Conservation (phyloP, 257 asterid genomes). For the Echium plantagineum region DNA sequence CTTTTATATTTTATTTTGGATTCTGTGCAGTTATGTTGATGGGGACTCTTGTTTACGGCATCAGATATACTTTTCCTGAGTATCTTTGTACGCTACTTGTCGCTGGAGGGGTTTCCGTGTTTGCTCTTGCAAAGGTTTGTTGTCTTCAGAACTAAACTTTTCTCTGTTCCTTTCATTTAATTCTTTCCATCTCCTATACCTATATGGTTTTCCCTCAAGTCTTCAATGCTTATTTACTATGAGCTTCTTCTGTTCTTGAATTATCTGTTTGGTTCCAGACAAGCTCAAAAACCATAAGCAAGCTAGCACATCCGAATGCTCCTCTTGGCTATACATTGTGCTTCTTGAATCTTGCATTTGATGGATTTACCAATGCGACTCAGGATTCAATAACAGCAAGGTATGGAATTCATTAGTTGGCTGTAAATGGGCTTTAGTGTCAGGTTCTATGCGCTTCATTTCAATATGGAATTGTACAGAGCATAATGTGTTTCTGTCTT, state of each 20-base stretch:
- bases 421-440: not conserved
- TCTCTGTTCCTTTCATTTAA: not conserved
- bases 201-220: not conserved
- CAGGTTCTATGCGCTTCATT: not conserved
- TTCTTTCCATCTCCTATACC: not conserved
- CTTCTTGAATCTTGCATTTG: constrained; percentile 86
- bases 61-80: constrained; percentile 76
- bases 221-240: not conserved
- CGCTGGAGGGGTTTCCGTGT: constrained; percentile 92
- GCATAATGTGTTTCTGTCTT: too few relatives aligned
- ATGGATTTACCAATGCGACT: constrained; percentile 99
- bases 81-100: constrained; percentile 84
- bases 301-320: constrained; percentile 88
- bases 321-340: constrained; percentile 92
- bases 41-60: constrained; percentile 93
- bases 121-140: constrained; percentile 83
- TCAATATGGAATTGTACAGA: too few relatives aligned
- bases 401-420: constrained; percentile 17
- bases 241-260: not conserved
- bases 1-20: not conserved
- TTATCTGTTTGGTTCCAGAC: constrained; percentile 39
- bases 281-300: constrained; percentile 85
- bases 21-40: constrained; percentile 84
- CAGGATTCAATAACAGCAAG: constrained; percentile 88
- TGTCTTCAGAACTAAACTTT: not conserved